phyloP scores from a whole-genome alignment of 345 rosid genomes.

The Hypericum androsaemum region DNA sequence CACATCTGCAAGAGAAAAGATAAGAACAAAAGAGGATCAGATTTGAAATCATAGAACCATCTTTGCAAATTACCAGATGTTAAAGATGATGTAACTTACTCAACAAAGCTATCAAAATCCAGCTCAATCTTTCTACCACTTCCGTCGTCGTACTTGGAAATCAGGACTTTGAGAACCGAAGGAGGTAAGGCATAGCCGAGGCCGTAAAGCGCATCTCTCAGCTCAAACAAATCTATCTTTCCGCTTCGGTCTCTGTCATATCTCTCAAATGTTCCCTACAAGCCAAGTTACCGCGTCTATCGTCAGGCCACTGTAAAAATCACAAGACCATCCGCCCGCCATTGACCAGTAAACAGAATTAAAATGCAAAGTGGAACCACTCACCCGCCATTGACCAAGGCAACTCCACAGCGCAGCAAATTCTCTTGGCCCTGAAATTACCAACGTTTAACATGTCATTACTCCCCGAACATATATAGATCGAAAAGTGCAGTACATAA shows the following conservation, averaged over 20 bases:
- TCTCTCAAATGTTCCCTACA: constrained; percentile 51
- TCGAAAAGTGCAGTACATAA: too few species aligned
- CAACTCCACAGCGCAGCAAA: constrained; percentile 59
- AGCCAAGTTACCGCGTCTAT: not conserved
- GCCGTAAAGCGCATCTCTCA: constrained; percentile 52
- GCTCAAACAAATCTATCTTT: constrained; percentile 44
- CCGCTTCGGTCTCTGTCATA: constrained; percentile 60
- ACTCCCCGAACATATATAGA: too few species aligned
- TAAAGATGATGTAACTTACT: constrained; percentile 33
- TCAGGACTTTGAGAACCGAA: constrained; percentile 46
- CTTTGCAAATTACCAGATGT: not conserved
- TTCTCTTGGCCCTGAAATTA: constrained; percentile 40
- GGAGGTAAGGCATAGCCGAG: constrained; percentile 52
- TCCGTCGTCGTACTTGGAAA: constrained; percentile 41
- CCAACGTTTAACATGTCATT: too few species aligned
- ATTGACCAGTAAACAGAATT: too few species aligned
- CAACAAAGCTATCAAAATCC: constrained; percentile 50
- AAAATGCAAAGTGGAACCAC: constrained; percentile 14
- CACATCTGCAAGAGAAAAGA: constrained; percentile 39
- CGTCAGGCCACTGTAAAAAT: not conserved
- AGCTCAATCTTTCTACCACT: constrained; percentile 39
- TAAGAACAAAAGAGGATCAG: constrained; percentile 1
- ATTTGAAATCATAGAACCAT: not conserved
- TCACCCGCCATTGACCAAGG: constrained; percentile 64
- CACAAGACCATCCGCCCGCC: constrained; percentile 41